Evolutionary conservation across 257 asterid species (phyloP).

Genomic region (Henckelia pumila): DNA sequence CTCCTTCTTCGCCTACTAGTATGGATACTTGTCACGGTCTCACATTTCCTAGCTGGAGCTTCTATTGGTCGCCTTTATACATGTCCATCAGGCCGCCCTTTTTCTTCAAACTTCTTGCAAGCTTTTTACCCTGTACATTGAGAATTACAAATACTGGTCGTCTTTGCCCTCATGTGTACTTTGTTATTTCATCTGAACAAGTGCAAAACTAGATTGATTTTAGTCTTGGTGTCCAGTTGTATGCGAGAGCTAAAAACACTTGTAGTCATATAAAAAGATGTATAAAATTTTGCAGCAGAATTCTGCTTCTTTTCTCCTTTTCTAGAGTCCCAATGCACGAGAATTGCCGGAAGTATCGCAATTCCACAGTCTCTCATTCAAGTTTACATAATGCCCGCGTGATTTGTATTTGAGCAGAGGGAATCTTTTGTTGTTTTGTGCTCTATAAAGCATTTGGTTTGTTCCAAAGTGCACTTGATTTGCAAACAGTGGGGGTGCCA

Average conservation of each 20-base stretch:
- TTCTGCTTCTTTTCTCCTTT: background rate
- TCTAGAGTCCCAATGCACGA: background rate
- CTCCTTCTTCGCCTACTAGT: too few species aligned
- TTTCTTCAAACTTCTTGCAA: background rate
- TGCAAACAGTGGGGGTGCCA: background rate
- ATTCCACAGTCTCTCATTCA: background rate
- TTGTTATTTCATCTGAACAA: background rate
- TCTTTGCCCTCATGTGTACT: background rate
- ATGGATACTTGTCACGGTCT: too few species aligned
- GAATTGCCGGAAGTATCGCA: background rate
- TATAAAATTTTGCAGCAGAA: background rate
- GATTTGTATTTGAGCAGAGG: background rate
- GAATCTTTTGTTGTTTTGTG: background rate
- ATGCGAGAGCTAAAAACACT: background rate
- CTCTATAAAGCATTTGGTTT: background rate
- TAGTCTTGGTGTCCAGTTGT: background rate
- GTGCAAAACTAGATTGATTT: background rate
- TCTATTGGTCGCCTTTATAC: too few species aligned
- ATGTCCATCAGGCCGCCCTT: too few species aligned
- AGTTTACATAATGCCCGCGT: background rate
- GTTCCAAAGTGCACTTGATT: slow-evolving; percentile 3
- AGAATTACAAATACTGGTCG: background rate
- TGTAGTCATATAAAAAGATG: background rate
- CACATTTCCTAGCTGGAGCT: too few species aligned
- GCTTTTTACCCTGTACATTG: background rate